These are phyloP conservation scores for Histomonas meleagridis DNA, from an alignment of 208 protist genomes.

Conservation along the genomic window DNA sequence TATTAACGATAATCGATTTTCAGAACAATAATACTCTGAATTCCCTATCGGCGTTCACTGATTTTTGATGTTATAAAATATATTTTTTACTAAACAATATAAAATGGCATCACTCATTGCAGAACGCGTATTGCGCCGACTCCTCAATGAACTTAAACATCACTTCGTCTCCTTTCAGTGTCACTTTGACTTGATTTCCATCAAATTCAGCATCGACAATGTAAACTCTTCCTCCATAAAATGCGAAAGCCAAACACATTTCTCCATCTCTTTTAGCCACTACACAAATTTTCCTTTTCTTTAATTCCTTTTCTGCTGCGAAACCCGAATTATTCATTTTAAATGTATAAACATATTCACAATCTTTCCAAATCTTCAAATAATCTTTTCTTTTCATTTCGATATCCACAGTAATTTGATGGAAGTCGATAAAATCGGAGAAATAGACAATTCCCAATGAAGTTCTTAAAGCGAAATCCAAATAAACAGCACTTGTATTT, in stretches of 20 bases:
- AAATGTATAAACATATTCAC: neutral
- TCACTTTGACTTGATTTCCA: neutral
- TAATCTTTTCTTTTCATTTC: neutral
- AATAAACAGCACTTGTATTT: neutral
- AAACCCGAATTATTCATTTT: neutral
- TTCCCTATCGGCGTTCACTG: no score
- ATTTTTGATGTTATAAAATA: no score
- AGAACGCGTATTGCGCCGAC: neutral
- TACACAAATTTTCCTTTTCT: neutral
- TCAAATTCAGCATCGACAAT: neutral
- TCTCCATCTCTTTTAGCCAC: neutral
- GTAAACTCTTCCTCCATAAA: neutral
- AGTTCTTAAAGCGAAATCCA: neutral
- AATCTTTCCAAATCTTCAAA: neutral
- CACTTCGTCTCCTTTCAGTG: neutral
- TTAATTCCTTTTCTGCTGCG: neutral
- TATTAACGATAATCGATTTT: no score
- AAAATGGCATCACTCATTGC: no score
- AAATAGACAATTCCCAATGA: neutral
- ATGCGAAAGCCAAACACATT: neutral
- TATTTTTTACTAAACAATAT: no score
- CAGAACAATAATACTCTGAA: no score
- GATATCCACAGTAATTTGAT: neutral
- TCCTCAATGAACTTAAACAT: neutral
- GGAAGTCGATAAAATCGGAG: neutral